Percentiles rank a stretch among this genome's conserved stretches.
Conservation (phyloP, 2,329 filamentous ascomycete genomes). For the Dothideomycetidae sp. region DNA sequence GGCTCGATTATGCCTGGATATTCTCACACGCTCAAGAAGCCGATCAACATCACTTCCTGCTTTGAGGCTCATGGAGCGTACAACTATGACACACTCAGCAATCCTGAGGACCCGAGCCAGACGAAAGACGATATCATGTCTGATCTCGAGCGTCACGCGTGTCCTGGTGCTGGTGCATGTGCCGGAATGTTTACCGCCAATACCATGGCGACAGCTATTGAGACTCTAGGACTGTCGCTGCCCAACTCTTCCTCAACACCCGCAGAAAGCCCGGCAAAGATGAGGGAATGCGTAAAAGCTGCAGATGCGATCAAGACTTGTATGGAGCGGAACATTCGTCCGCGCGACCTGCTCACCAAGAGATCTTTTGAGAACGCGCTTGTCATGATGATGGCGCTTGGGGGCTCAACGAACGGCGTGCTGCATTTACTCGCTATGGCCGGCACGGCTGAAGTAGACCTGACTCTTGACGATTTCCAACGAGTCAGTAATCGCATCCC, state of each 20-base stretch:
- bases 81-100: constrained; percentile 56
- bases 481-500: constrained; percentile 69
- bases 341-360: constrained; percentile 65
- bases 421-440: constrained; percentile 87
- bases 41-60: constrained; percentile 77
- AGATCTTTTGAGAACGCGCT: constrained; percentile 76
- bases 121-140: constrained; percentile 65
- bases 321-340: constrained; percentile 71
- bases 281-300: constrained; percentile 70
- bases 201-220: constrained; percentile 82
- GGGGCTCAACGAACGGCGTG: constrained; percentile 78
- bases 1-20: constrained; percentile 84
- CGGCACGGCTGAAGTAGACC: constrained; percentile 60
- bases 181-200: constrained; percentile 93
- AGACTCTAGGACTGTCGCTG: constrained; percentile 72
- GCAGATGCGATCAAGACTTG: constrained; percentile 64
- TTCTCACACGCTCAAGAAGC: constrained; percentile 57
- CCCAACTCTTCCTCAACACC: constrained; percentile 76
- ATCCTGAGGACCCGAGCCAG: constrained; percentile 54
- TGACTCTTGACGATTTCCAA: constrained; percentile 72
- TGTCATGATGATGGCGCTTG: constrained; percentile 82
- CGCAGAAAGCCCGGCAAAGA: constrained; percentile 67
- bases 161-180: constrained; percentile 65
- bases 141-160: constrained; percentile 68
- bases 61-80: constrained; percentile 80